phyloP scores from a whole-genome alignment of 768 basidiomycete genomes.

The Tremella yokohamensis region DNA sequence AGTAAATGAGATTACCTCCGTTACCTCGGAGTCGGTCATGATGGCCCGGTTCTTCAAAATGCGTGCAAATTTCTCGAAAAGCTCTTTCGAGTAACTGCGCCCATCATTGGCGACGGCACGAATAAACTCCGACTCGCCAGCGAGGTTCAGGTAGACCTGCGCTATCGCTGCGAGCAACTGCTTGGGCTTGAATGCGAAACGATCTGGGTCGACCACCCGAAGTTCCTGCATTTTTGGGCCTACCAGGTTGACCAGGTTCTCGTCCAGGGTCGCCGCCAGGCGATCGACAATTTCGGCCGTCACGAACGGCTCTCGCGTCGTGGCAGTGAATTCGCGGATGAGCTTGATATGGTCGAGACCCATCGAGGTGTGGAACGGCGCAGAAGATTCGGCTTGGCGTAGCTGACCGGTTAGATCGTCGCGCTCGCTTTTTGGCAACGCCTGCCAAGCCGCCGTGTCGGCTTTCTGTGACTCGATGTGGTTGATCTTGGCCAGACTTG shows the following conservation, averaged over 20 bases:
- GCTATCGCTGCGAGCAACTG: slow-evolving; percentile 78
- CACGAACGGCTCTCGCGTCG: slow-evolving; percentile 89
- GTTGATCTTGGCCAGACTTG: slow-evolving; percentile 81
- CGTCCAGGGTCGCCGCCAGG: slow-evolving; percentile 80
- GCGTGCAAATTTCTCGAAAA: slow-evolving; percentile 74
- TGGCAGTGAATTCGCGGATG: slow-evolving; percentile 84
- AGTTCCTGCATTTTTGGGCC: slow-evolving; percentile 86
- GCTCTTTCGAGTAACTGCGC: slow-evolving; percentile 75
- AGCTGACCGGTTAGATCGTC: slow-evolving; percentile 78
- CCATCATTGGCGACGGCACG: slow-evolving; percentile 89
- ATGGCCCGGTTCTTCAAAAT: slow-evolving; percentile 63
- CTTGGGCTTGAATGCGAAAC: slow-evolving; percentile 82
- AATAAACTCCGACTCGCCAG: slow-evolving; percentile 72
- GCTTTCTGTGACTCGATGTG: slow-evolving; percentile 82
- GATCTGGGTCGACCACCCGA: slow-evolving; percentile 76
- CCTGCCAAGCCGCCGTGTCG: slow-evolving; percentile 66
- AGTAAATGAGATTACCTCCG: slow-evolving; percentile 66
- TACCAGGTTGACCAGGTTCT: slow-evolving; percentile 82
- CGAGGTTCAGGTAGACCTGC: slow-evolving; percentile 84
- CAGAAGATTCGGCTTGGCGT: slow-evolving; percentile 75
- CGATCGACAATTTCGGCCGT: slow-evolving; percentile 93
- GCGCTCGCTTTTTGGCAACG: slow-evolving; percentile 65
- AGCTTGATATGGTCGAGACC: slow-evolving; percentile 85
- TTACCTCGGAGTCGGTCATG: slow-evolving; percentile 74
- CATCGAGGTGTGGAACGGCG: slow-evolving; percentile 78